Base-by-base conservation (phyloP, 768 basidiomycete species). In the Crassisporium funariophilum region DNA sequence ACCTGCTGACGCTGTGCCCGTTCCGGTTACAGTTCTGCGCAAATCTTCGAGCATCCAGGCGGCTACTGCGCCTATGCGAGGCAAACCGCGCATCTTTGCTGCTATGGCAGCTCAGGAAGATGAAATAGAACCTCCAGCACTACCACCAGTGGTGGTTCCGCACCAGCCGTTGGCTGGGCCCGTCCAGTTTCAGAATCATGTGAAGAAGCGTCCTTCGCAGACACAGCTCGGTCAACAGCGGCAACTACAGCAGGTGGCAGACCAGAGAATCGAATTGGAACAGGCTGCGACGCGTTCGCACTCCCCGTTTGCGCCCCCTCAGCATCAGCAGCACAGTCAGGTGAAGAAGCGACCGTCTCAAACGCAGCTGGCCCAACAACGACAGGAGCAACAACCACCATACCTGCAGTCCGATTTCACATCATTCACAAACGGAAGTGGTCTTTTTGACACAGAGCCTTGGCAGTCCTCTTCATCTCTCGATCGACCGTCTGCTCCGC, bases 11-110 rank as follows among this genome's bases (percentile, higher is more conserved):
- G 44, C 56, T 13, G 49, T 50, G 36, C n/a, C n/a, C n/a, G 27
- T 29, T 29, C 5, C n/a, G 29, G 29, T 11, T 31, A n/a, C n/a
- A n/a, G n/a, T n/a, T 31, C 51, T 60, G 11, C 52, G 49, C 35
- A 65, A 63, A 45, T 46, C 60, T 4, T 34, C 58, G 15, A 64
- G 57, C 41, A 38, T 65, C 51, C 58, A 56, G 13, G 42, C 49
- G 2, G 46, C 62, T 44, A 43, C 53, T 24, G 44, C 41, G 4
- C 54, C 57, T 21, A 54, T 50, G 51, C 71, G 68, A 46, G 78
- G 76, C 15, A 80, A 78, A 16, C 83, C 85, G 1, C 70, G 82
- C 17, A 87, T 88, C 23, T 87, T 87, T 46, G 62, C 82, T 5
- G 80, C 83, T 3, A 81, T 78, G 75, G 68, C 71, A 20, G 59